These are phyloP conservation scores for Boletus semigastroideus DNA, from an alignment of 1,284 basidiomycete genomes.

Conservation along the genomic window DNA sequence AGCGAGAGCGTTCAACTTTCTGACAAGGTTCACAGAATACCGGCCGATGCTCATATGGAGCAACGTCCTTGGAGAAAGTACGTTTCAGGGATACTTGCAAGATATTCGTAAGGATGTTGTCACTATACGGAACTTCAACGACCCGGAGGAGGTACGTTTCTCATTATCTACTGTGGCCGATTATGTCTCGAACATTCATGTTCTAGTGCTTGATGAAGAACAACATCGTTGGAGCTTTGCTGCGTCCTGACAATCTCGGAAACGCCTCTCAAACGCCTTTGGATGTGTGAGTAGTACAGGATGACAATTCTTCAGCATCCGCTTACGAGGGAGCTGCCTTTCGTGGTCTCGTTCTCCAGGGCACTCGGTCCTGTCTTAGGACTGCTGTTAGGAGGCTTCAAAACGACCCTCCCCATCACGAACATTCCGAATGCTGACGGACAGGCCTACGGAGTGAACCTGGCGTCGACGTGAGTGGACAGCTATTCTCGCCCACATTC, in stretches of 20 bases:
- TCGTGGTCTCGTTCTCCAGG: constrained; percentile 2
- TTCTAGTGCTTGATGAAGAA: constrained; percentile 14
- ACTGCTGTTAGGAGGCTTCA: neutral
- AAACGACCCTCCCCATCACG: too few species aligned
- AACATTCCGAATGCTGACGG: too few species aligned
- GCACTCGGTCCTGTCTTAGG: neutral
- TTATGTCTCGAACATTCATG: neutral
- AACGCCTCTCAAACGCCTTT: constrained; percentile 8
- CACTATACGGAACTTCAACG: constrained; percentile 31
- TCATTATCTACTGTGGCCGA: neutral
- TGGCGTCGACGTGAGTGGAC: too few species aligned
- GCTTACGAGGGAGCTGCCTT: neutral
- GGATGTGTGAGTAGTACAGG: neutral
- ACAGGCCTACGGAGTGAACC: too few species aligned
- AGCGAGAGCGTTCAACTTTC: neutral
- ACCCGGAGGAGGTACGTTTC: constrained; percentile 12
- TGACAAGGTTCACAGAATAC: constrained; percentile 20
- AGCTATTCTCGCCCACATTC: too few species aligned
- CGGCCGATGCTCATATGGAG: constrained; percentile 30
- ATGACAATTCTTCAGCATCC: too few species aligned
- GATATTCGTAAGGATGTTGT: constrained; percentile 28
- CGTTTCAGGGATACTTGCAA: constrained; percentile 20
- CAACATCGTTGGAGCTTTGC: constrained; percentile 1
- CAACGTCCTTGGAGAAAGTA: constrained; percentile 17
- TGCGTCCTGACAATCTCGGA: constrained; percentile 4